phyloP scores from a whole-genome alignment of 108 stramenopile genomes.

The Parietichytrium sp. region DNA sequence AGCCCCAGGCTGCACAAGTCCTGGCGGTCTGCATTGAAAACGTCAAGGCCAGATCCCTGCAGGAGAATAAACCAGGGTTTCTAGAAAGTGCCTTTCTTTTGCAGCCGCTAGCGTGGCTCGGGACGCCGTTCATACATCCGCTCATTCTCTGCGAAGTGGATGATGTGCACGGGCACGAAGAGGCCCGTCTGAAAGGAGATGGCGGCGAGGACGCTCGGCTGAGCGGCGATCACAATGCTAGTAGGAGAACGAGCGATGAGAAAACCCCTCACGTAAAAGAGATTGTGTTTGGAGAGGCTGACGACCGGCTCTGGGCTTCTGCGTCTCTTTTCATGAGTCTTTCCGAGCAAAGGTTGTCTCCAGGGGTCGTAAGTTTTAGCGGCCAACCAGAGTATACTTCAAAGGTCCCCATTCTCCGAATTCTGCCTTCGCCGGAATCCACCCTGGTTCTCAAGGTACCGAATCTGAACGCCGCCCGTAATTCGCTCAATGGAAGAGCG shows the following conservation, averaged over 20 bases:
- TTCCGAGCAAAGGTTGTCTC: neutral
- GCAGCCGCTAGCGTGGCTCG: slow-evolving; percentile 35
- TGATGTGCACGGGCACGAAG: too few relatives aligned
- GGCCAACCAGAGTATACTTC: neutral
- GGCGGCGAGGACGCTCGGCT: too few relatives aligned
- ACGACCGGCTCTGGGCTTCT: neutral
- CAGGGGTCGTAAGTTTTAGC: neutral
- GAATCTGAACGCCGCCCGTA: neutral
- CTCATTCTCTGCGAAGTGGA: neutral
- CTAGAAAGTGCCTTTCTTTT: neutral
- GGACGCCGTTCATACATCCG: neutral
- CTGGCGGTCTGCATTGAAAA: neutral
- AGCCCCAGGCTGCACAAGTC: neutral
- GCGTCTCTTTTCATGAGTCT: neutral
- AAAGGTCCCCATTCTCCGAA: neutral
- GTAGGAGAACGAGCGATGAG: neutral
- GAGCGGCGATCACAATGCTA: neutral
- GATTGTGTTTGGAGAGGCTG: slow-evolving; percentile 22
- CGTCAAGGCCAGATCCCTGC: neutral
- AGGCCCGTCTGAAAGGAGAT: too few relatives aligned
- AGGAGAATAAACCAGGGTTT: neutral
- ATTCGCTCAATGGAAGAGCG: too few relatives aligned
- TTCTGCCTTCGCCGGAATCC: neutral
- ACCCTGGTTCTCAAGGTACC: neutral
- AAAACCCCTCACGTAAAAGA: neutral